Base-by-base conservation (phyloP, 305 asterid species). In the Fraxinus floribunda region DNA sequence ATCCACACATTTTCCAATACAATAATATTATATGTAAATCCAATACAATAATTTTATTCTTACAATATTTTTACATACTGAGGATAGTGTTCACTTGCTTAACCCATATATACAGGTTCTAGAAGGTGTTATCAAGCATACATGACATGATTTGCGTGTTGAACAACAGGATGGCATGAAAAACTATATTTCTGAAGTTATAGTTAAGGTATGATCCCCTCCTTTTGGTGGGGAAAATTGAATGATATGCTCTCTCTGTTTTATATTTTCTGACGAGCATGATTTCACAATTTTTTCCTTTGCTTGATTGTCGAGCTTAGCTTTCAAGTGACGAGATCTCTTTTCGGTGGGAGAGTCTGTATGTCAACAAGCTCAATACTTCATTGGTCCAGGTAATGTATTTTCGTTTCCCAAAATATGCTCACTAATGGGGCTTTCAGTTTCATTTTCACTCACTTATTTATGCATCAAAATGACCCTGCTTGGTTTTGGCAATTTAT, bases 81-180 rank as follows among this genome's bases (percentile, higher is more conserved):
- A 83, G 64, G 81, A 7, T 70, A 62, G 36, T 32, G 7, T 76
- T 52, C 38, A n/a, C 72, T 77, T 16, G 41, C 78, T 80, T 86
- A 83, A 68, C 84, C 81, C 36, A 80, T 76, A 76, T 81, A 16
- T 85, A 55, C 86, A 96, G 99, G 97, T 94, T 81, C 94, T 97
- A 15, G 98, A 94, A 91, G 98, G 98, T 85, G 98, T 94, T 85
- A 93, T 97, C 46, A 97, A 97, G 90, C 94, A 97, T 66, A 91
- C 97, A 87, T 97, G 99, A 98, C 94, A 97, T 86, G 99, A 97
- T 6, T 87, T 97, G 85, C 99, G 98, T 7, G 93, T 86, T 78
- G 98, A 92, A 84, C 98, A 97, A 87, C 88, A 98, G 77, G 98
- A 93, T 90, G 99, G 99, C 87, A 94, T 97, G 99, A 97, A 97